phyloP scores from a whole-genome alignment of 768 basidiomycete species.

The Trametes cingulata region DNA sequence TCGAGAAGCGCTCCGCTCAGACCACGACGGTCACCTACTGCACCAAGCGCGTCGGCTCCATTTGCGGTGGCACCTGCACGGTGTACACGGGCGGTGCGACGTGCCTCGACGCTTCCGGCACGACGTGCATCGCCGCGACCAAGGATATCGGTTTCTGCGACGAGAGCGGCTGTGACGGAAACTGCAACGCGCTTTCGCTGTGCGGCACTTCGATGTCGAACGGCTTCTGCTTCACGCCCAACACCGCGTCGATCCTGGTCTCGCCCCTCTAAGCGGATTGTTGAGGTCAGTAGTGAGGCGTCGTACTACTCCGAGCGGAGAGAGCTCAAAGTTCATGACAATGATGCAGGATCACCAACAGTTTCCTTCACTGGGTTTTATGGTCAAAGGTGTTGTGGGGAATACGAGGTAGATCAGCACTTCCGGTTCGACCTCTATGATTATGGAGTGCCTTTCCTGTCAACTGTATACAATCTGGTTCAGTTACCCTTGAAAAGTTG shows the following conservation, averaged over 20 bases:
- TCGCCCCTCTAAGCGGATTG: no score
- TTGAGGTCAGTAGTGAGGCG: no score
- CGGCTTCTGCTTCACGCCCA: slow-evolving; percentile 35
- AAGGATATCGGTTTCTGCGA: slow-evolving; percentile 34
- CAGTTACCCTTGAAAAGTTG: no score
- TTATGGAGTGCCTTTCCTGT: no score
- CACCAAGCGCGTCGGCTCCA: slow-evolving; percentile 18
- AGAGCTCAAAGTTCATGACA: no score
- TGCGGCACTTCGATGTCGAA: slow-evolving; percentile 32
- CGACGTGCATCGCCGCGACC: slow-evolving; percentile 35
- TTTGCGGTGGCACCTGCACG: slow-evolving; percentile 36
- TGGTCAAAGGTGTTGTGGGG: no score
- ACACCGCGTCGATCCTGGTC: slow-evolving; percentile 30
- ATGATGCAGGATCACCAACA: no score
- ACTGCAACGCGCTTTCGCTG: slow-evolving; percentile 28
- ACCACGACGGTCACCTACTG: slow-evolving; percentile 35
- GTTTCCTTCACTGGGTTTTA: no score
- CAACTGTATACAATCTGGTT: no score
- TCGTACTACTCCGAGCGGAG: no score
- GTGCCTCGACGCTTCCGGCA: slow-evolving; percentile 32
- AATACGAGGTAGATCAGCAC: no score
- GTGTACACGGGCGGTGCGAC: slow-evolving; percentile 32
- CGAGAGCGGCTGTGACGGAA: slow-evolving; percentile 24
- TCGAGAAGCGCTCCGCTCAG: slow-evolving; percentile 19
- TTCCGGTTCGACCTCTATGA: no score